A percentile compares a stretch with the other conserved stretches of the same genome.
phyloP scores from a whole-genome alignment of 768 basidiomycete species.

The Trametes meyenii region DNA sequence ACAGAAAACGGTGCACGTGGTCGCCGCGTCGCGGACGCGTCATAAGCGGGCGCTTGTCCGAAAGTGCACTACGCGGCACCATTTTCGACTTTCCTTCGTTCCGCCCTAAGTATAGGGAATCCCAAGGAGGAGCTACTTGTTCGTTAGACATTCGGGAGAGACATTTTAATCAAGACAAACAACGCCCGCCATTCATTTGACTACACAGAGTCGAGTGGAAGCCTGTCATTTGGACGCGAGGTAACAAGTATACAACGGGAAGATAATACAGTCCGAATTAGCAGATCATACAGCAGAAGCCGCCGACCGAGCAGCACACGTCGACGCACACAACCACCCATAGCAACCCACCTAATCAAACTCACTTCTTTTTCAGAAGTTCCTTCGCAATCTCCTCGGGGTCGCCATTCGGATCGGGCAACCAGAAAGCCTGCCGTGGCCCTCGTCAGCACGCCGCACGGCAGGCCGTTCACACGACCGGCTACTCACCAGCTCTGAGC shows the following conservation, averaged over 20 bases:
- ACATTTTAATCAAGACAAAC: too few species aligned
- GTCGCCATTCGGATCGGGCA: constrained; percentile 69
- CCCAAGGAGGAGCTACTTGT: too few species aligned
- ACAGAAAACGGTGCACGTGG: constrained; percentile 12
- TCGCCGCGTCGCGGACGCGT: constrained; percentile 19
- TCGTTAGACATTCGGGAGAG: too few species aligned
- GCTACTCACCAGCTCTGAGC: constrained; percentile 72
- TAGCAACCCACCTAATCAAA: neutral
- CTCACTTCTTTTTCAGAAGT: constrained; percentile 43
- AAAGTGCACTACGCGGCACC: neutral
- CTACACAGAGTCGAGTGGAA: neutral
- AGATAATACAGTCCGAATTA: neutral
- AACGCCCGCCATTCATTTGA: too few species aligned
- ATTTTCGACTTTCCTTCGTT: too few species aligned
- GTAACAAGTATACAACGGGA: neutral
- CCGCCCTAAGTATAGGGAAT: too few species aligned
- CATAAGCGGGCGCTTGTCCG: neutral
- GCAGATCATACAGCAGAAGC: constrained; percentile 7
- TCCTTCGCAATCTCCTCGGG: constrained; percentile 73
- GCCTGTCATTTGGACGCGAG: neutral
- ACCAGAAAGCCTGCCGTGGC: constrained; percentile 56
- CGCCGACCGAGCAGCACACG: neutral
- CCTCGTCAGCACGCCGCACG: neutral
- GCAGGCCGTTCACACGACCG: constrained; percentile 4
- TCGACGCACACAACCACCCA: constrained; percentile 8